Evolutionary conservation across 495 filamentous ascomycete genomes (phyloP).

Genomic region (Xylaria curta): DNA sequence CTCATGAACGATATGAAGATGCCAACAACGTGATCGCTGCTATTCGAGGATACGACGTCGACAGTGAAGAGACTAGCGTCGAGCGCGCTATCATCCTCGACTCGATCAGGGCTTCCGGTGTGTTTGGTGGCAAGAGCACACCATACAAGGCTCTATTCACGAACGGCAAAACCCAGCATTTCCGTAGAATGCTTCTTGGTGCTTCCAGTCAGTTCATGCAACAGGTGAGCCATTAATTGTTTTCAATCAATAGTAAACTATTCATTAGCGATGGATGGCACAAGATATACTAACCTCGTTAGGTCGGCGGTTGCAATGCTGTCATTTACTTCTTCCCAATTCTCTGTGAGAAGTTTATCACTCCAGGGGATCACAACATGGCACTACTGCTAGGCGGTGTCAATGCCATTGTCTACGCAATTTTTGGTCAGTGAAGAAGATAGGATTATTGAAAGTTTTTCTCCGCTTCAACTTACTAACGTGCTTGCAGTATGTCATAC

Average conservation of each 20-base stretch:
- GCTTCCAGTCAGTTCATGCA: slow-evolving; percentile 75
- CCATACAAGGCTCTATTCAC: slow-evolving; percentile 64
- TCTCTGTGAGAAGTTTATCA: slow-evolving; percentile 72
- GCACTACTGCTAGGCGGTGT: slow-evolving; percentile 76
- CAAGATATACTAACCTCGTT: slow-evolving; percentile 5
- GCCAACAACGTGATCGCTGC: slow-evolving; percentile 73
- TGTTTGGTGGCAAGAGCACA: slow-evolving; percentile 59
- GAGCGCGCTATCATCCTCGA: slow-evolving; percentile 70
- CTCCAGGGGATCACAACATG: slow-evolving; percentile 55
- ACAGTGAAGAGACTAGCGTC: slow-evolving; percentile 59
- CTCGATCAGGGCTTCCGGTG: slow-evolving; percentile 68
- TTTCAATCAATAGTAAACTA: background rate
- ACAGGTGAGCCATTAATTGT: slow-evolving; percentile 57
- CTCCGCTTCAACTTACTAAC: background rate
- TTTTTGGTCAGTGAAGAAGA: slow-evolving; percentile 53
- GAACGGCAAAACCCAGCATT: slow-evolving; percentile 68
- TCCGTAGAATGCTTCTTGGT: slow-evolving; percentile 68
- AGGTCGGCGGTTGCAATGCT: slow-evolving; percentile 71
- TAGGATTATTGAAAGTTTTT: background rate
- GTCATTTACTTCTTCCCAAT: slow-evolving; percentile 87
- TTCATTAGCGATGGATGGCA: background rate
- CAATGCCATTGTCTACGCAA: slow-evolving; percentile 80
- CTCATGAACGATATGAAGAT: slow-evolving; percentile 69
- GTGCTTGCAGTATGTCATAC: slow-evolving; percentile 13
- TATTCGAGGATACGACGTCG: slow-evolving; percentile 65